Base-by-base conservation (phyloP, 768 basidiomycete species). In the Lentinula guzmanii region DNA sequence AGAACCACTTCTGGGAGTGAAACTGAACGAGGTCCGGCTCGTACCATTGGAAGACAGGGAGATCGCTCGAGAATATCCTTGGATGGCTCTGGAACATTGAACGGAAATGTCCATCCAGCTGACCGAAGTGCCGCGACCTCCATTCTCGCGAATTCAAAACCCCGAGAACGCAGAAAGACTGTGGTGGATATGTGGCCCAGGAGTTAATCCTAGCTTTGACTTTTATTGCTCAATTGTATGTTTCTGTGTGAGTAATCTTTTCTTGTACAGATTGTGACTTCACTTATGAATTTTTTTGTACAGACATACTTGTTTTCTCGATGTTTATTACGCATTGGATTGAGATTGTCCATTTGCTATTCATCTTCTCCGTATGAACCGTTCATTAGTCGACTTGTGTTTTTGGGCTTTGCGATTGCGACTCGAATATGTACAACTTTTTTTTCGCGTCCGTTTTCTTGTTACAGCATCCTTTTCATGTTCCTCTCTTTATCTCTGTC, bases 1-100 rank as follows among this genome's bases (percentile, higher is more conserved):
- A 0, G 78, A 79, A 61, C 71, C 15, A 24, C 16, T 15, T 10
- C 76, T 15, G 86, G 88, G 70, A 79, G 83, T 21, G 83, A 82
- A 52, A 62, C 63, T 65, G 75, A 78, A 61, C 75, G 71, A 69
- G 73, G 69, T 72, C 77, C 69, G 52, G 72, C 71, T 28, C 74
- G 73, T 50, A 81, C 74, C 62, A 67, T 74, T 50, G 76, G 69
- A 63, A 43, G 41, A 9, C 37, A 24, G 16, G 55, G 13, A 16
- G 69, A 69, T 10, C 75, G 73, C 58, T 71, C 76, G 52, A 71
- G 79, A 55, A 67, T 71, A 56, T 80, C 83, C 11, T 68, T 80
- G 64, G 86, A 84, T 62, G 74, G 80, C 13, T 76, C 78, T 62
- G 67, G 73, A 5, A 64, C 72, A 0, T 64, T 62, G 45, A 71